phyloP scores from a whole-genome alignment of 305 asterid genomes.

The Coffea humblotiana region DNA sequence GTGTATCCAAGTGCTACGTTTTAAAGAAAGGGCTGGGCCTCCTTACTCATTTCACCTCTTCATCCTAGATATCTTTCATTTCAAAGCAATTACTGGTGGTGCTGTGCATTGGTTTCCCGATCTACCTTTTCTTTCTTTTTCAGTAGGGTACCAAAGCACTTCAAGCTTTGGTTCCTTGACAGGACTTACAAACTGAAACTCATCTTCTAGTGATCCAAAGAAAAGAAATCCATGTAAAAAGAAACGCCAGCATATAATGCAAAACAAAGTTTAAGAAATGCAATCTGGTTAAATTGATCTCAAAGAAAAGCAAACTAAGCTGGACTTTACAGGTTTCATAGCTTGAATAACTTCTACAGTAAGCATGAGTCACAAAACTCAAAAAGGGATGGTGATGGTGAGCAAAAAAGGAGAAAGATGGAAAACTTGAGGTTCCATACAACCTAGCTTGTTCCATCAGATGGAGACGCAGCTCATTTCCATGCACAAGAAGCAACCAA shows the following conservation, averaged over 20 bases:
- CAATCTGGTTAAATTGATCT: not conserved
- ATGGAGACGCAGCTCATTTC: conserved; percentile 39
- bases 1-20: not conserved
- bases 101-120: not conserved
- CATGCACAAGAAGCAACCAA: conserved; percentile 91
- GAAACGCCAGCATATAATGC: not conserved
- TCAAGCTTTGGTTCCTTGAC: not conserved
- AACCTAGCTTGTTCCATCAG: not conserved
- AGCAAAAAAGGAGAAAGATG: not conserved
- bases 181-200: not conserved
- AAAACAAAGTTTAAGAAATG: not conserved
- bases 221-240: not conserved
- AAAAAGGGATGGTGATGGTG: not conserved
- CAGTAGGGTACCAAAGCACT: not conserved
- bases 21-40: not conserved
- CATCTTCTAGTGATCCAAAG: not conserved
- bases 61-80: too few species aligned
- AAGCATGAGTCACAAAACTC: not conserved
- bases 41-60: not conserved
- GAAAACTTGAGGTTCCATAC: not conserved
- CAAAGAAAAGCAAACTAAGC: not conserved
- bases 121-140: not conserved
- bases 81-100: not conserved
- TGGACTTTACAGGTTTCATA: not conserved
- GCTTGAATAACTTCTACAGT: not conserved